These are phyloP conservation scores for Nannochloris sp. DNA, from an alignment of 139 green algal species.

Conservation along the genomic window DNA sequence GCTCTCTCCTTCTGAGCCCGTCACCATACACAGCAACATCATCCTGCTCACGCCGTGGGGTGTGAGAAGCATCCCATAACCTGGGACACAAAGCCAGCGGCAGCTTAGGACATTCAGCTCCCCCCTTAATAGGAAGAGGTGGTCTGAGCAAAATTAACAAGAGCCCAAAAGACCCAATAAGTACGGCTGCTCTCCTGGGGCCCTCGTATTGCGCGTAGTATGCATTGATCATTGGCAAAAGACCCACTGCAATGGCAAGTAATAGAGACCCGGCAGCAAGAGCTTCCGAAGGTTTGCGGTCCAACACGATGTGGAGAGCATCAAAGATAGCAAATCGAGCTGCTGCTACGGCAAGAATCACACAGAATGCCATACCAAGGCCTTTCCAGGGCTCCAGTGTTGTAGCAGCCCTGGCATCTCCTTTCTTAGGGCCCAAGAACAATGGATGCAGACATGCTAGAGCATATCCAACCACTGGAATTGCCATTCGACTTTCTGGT, in stretches of 20 bases:
- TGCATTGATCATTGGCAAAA: conserved; percentile 54
- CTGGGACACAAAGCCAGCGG: conserved; percentile 72
- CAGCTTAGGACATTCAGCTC: conserved; percentile 64
- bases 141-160: conserved; percentile 59
- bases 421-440: conserved; percentile 27
- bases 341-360: conserved; percentile 46
- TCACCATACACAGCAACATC: conserved; percentile 71
- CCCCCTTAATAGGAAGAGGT: conserved; percentile 64
- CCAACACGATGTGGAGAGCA: conserved; percentile 44
- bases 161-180: conserved; percentile 25
- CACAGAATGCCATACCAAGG: conserved; percentile 30
- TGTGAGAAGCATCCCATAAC: conserved; percentile 82
- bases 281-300: conserved; percentile 61
- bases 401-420: conserved; percentile 7
- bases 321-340: conserved; percentile 85
- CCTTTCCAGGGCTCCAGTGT: conserved; percentile 45
- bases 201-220: conserved; percentile 21
- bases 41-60: conserved; percentile 70
- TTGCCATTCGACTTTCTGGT: conserved; percentile 41
- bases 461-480: conserved; percentile 29
- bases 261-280: conserved; percentile 69
- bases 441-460: conserved; percentile 46
- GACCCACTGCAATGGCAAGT: conserved; percentile 36
- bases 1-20: conserved; percentile 41
- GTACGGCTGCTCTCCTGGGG: conserved; percentile 25